These are phyloP conservation scores for Bacidia rubella DNA, from an alignment of 495 filamentous ascomycete species.

Conservation along the genomic window DNA sequence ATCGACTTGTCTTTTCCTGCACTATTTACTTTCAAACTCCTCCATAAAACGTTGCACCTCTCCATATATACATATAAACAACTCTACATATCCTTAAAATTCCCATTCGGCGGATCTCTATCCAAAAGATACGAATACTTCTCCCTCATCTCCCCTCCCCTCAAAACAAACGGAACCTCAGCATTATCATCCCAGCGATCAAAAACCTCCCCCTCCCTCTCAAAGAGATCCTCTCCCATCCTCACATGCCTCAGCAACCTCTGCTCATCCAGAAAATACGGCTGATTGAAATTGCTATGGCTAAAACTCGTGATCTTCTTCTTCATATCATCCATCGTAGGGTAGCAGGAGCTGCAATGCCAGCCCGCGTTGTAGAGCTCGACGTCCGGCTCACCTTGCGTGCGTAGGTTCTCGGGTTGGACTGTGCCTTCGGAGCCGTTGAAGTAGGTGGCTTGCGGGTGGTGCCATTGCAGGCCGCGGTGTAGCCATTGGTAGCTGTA, in stretches of 20 bases:
- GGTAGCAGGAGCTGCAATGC: conserved; percentile 42
- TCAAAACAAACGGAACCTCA: conserved; percentile 32
- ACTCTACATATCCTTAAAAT: conserved; percentile 25
- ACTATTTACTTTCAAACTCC: no score
- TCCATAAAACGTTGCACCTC: no score
- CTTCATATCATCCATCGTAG: conserved; percentile 33
- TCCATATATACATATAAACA: no score
- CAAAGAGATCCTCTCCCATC: conserved; percentile 37
- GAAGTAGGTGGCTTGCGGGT: conserved; percentile 42
- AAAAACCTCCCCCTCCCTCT: conserved; percentile 30
- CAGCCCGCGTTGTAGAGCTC: conserved; percentile 33
- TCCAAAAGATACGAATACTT: conserved; percentile 25
- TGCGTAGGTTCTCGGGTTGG: conserved; percentile 34
- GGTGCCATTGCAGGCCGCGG: conserved; percentile 34
- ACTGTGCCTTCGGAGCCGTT: conserved; percentile 33
- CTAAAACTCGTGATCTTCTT: conserved; percentile 37
- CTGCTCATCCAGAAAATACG: conserved; percentile 26
- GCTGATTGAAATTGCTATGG: conserved; percentile 32
- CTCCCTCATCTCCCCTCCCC: conserved; percentile 15
- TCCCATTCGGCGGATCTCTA: conserved; percentile 23
- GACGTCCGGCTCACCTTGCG: conserved; percentile 23
- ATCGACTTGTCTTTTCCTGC: no score
- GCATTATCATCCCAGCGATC: conserved; percentile 27
- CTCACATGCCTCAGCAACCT: conserved; percentile 34
- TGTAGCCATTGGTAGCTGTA: conserved; percentile 44